These are phyloP conservation scores for Pyrenula aspistea DNA, from an alignment of 495 filamentous ascomycete species.

Conservation along the genomic window DNA sequence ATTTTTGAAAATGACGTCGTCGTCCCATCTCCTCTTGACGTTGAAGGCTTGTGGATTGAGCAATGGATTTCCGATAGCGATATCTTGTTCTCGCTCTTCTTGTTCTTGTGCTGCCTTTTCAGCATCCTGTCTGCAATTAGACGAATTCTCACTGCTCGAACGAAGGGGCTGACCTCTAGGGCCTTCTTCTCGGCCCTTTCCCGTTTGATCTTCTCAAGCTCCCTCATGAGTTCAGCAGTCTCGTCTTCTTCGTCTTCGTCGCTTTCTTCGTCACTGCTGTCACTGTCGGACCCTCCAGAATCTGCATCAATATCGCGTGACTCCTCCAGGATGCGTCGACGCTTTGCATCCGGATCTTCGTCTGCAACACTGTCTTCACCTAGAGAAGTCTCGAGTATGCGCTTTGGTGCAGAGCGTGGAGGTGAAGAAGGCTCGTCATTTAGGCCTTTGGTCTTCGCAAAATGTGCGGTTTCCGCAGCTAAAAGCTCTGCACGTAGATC, in stretches of 20 bases:
- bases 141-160: background rate
- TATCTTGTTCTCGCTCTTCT: slow-evolving; percentile 73
- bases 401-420: slow-evolving; percentile 40
- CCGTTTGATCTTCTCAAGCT: slow-evolving; percentile 87
- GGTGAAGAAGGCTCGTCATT: slow-evolving; percentile 24
- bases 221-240: slow-evolving; percentile 77
- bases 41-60: slow-evolving; percentile 55
- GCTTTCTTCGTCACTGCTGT: slow-evolving; percentile 62
- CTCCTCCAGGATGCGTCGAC: slow-evolving; percentile 77
- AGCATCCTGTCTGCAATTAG: slow-evolving; percentile 40
- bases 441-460: slow-evolving; percentile 66
- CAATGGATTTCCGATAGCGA: slow-evolving; percentile 85
- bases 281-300: slow-evolving; percentile 55
- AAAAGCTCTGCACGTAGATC: slow-evolving; percentile 89
- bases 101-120: slow-evolving; percentile 67
- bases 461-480: slow-evolving; percentile 76
- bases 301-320: slow-evolving; percentile 86
- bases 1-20: slow-evolving; percentile 99
- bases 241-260: slow-evolving; percentile 81
- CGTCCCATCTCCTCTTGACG: slow-evolving; percentile 65
- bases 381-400: slow-evolving; percentile 45
- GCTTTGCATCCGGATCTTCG: slow-evolving; percentile 73
- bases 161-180: slow-evolving; percentile 46
- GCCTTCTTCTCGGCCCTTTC: slow-evolving; percentile 79
- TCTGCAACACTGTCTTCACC: slow-evolving; percentile 33